phyloP scores from a whole-genome alignment of 2,329 filamentous ascomycete genomes.

The Hypoxylon sp. region DNA sequence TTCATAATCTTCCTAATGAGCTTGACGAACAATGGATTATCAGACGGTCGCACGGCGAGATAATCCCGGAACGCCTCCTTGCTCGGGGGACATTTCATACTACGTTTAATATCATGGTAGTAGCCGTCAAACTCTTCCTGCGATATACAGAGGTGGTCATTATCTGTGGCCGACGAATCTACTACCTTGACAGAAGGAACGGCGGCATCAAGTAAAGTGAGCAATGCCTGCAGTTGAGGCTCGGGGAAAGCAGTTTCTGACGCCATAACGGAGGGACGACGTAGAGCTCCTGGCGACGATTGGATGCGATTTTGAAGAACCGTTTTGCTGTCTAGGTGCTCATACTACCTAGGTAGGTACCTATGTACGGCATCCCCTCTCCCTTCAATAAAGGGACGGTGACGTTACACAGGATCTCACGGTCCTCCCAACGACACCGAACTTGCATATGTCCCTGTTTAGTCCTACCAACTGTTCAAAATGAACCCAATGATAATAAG shows the following conservation, averaged over 20 bases:
- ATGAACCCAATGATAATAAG: no score
- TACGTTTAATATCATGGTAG: neutral
- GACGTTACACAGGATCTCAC: no score
- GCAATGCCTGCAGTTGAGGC: constrained; percentile 67
- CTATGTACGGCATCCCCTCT: no score
- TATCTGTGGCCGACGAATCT: constrained; percentile 53
- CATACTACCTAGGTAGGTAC: no score
- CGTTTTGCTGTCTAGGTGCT: no score
- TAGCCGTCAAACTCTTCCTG: constrained; percentile 53
- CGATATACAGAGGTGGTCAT: constrained; percentile 61
- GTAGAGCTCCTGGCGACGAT: no score
- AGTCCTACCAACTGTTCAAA: no score
- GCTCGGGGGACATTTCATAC: constrained; percentile 56
- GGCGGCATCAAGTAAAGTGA: constrained; percentile 68
- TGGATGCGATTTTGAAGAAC: no score
- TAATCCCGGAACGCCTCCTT: constrained; percentile 64
- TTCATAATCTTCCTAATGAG: constrained; percentile 50
- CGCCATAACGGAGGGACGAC: neutral
- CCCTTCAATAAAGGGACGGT: no score
- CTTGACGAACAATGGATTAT: constrained; percentile 66
- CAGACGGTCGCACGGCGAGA: constrained; percentile 65
- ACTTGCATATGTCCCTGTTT: no score
- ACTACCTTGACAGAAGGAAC: constrained; percentile 68
- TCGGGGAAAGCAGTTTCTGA: constrained; percentile 44
- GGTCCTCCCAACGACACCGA: no score